phyloP scores from a whole-genome alignment of 495 filamentous ascomycete species.

The Staphylotrichum longicolle region DNA sequence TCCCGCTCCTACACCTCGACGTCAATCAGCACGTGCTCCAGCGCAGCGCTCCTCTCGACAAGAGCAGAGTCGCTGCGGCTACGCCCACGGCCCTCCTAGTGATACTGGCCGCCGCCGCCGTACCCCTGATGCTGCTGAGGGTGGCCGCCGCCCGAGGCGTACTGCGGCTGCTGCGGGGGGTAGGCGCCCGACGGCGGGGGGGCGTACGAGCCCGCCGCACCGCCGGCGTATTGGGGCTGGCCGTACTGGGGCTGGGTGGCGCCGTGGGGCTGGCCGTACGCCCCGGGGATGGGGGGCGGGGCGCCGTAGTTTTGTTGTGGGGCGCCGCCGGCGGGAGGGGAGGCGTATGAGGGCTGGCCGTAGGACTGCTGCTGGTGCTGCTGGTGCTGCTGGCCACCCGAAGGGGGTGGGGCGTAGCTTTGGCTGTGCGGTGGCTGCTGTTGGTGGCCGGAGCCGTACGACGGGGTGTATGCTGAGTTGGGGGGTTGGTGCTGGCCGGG shows the following conservation, averaged over 20 bases:
- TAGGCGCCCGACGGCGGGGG: conserved; percentile 16
- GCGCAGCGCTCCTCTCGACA: no score
- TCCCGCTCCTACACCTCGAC: no score
- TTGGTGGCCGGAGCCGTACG: conserved; percentile 16
- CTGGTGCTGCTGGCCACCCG: no score
- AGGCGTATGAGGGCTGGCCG: conserved; percentile 12
- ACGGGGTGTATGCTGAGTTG: conserved; percentile 25
- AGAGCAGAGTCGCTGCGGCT: no score
- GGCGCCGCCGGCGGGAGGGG: conserved; percentile 10
- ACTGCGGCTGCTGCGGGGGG: conserved; percentile 21
- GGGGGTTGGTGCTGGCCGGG: conserved; percentile 14
- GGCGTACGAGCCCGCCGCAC: conserved; percentile 20
- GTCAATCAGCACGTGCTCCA: no score
- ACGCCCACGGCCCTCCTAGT: no score
- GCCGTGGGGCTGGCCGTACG: conserved; percentile 32
- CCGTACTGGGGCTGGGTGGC: conserved; percentile 26
- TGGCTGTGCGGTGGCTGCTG: conserved; percentile 12
- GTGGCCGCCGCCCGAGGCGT: neutral
- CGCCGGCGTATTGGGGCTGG: conserved; percentile 29
- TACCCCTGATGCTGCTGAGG: neutral
- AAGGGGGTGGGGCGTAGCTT: conserved; percentile 10
- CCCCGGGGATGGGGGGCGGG: conserved; percentile 16
- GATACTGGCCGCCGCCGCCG: conserved; percentile 2
- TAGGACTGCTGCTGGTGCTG: conserved; percentile 15
- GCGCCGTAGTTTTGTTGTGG: conserved; percentile 23